Base-by-base conservation (phyloP, 768 basidiomycete species). In the Termitomyces sp. region DNA sequence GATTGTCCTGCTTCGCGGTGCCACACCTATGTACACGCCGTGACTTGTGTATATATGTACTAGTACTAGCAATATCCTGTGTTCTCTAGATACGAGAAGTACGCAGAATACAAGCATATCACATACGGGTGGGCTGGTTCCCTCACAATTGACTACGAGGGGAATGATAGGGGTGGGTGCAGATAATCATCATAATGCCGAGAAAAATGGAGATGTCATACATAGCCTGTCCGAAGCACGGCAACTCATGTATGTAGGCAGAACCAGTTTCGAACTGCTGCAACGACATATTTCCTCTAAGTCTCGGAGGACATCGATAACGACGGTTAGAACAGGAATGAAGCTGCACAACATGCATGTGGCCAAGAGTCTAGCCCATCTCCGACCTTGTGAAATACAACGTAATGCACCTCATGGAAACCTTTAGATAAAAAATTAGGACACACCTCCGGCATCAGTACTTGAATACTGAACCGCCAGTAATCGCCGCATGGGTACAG, bases 171-270 rank as follows among this genome's bases (percentile, higher is more conserved):
- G 3, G 30, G 5, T 22, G 13, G 13, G 50, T 24, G 39, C 42
- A n/a, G 52, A n/a, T n/a, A n/a, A n/a, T n/a, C n/a, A n/a, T n/a
- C n/a, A n/a, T n/a, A n/a, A 47, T 22, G 4, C 50, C 55, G 50
- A 44, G 34, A 22, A 40, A 43, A 34, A 54, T 49, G 58, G 58
- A 59, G 53, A 55, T 59, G 58, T n/a, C n/a, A n/a, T n/a, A 53
- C 57, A 53, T 6, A 26, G 22, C 42, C 18, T 22, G 32, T 27
- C 24, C n/a, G n/a, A n/a, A 57, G 56, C 39, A 42, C 22, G 39
- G 44, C 37, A 18, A 13, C 32, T n/a, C 26, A 27, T 16, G 22
- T 3, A 22, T 26, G 39, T 6, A 4, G 13, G 34, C 32, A 27
- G 12, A 26, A 42, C 14, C 43, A 4, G 30, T 14, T 34, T 53